A percentile compares a stretch with the other conserved stretches of the same genome.
Evolutionary conservation across 176 grass and related monocot species (phyloP).

Genomic region (Alopecurus myosuroides): DNA sequence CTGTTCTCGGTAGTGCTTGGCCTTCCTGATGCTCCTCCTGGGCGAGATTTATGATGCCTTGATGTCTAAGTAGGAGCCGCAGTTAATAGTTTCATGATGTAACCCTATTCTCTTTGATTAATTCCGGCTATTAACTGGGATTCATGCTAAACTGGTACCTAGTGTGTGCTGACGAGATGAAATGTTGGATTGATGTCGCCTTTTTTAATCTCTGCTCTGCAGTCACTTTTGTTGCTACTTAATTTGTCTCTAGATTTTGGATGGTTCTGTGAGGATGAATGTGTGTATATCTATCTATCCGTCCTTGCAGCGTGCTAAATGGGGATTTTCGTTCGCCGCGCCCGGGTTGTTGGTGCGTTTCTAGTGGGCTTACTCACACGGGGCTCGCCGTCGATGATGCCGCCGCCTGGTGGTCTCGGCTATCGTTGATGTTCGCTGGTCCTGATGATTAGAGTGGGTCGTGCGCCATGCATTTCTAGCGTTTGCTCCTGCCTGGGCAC

Average conservation of each 20-base stretch:
- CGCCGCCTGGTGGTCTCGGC: background rate
- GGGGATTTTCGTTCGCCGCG: background rate
- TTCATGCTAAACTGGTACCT: too few species aligned
- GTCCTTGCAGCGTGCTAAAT: too few species aligned
- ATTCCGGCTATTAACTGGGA: background rate
- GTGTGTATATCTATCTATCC: background rate
- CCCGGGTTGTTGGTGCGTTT: background rate
- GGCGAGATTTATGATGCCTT: background rate
- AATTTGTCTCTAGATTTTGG: background rate
- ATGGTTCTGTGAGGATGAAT: background rate
- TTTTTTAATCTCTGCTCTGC: background rate
- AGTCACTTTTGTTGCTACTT: background rate
- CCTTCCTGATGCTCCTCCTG: background rate
- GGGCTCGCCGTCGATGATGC: background rate
- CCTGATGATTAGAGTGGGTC: background rate
- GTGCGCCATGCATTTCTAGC: background rate
- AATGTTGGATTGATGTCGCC: slow-evolving; percentile 1
- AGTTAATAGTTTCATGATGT: slow-evolving; percentile 1
- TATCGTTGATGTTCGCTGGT: background rate
- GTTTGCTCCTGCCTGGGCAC: background rate
- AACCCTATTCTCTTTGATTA: background rate
- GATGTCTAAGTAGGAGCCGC: too few species aligned
- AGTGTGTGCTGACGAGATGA: background rate
- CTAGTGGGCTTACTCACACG: background rate
- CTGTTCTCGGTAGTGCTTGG: background rate